Base-by-base conservation (phyloP, 352 stramenopile genomes). In the Pythium aphanidermatum region DNA sequence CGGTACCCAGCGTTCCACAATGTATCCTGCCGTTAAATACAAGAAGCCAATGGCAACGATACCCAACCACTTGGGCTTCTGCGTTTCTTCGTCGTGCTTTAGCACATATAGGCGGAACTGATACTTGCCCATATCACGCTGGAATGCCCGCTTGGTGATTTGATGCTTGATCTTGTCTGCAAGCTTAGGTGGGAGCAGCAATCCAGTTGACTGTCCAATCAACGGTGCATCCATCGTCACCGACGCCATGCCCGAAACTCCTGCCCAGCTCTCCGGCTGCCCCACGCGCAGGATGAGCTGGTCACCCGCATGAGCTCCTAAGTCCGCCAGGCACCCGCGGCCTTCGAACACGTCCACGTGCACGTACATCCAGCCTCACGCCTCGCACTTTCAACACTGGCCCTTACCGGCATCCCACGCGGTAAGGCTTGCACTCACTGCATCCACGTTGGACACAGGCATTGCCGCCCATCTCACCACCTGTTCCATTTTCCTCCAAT, bases 321-420 rank as follows among this genome's bases (percentile, higher is more conserved):
- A 27, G 17, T 26, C 40, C 5, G 35, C 41, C 16, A 46, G 33
- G 24, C 50, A 47, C 32, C 50, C 50, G 26, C 28, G 40, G 21
- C 50, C 41, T 31, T 58, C 50, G 32, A 58, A 42, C 27, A 58
- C 50, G 31, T 58, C 40, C 3, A 58, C 28, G 35, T 51, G 50
- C 17, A 58, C 40, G 41, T 46, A 50, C 49, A 57, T 57, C n/a
- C n/a, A n/a, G n/a, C n/a, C n/a, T n/a, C n/a, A n/a, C n/a, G n/a
- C n/a, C n/a, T n/a, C n/a, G n/a, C n/a, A n/a, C n/a, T n/a, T n/a
- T n/a, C n/a, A n/a, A n/a, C n/a, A n/a, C n/a, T n/a, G n/a, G n/a
- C n/a, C n/a, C n/a, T n/a, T n/a, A n/a, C n/a, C n/a, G n/a, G n/a
- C n/a, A n/a, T n/a, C n/a, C n/a, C n/a, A n/a, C n/a, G n/a, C n/a